phyloP scores from a whole-genome alignment of 2,329 filamentous ascomycete genomes.

The Hypoxylon sp. region DNA sequence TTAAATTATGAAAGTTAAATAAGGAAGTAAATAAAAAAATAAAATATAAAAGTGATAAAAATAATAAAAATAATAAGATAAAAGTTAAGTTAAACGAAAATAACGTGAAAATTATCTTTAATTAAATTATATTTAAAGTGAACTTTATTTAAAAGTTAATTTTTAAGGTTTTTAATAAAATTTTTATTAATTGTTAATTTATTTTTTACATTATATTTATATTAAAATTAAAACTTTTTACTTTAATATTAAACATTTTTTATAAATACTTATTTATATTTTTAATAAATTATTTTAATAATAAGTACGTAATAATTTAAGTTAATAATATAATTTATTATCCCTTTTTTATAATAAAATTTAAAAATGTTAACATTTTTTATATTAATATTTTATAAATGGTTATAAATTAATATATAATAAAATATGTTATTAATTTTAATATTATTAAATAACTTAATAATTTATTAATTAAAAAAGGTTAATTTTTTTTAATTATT shows the following conservation, averaged over 20 bases:
- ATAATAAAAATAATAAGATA: not conserved
- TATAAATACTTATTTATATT: slow-evolving; percentile 1
- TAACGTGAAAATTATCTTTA: no score
- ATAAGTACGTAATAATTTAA: not conserved
- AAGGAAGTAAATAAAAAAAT: no score
- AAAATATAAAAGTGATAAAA: not conserved
- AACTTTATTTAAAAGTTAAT: no score
- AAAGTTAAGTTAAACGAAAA: no score
- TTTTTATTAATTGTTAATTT: no score
- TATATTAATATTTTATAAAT: not conserved
- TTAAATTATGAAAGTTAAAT: no score
- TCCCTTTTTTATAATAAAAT: not conserved
- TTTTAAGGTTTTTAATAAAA: no score
- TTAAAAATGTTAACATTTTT: not conserved
- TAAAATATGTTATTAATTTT: not conserved
- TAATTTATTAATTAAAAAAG: not conserved
- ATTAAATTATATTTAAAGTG: no score
- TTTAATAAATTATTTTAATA: not conserved
- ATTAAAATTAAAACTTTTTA: no score
- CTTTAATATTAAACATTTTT: no score
- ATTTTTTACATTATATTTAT: no score
- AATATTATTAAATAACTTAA: not conserved
- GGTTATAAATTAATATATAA: not conserved
- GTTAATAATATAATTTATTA: not conserved
- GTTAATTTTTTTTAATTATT: not conserved